phyloP scores from a whole-genome alignment of 768 basidiomycete species.

The Collybia sordida region DNA sequence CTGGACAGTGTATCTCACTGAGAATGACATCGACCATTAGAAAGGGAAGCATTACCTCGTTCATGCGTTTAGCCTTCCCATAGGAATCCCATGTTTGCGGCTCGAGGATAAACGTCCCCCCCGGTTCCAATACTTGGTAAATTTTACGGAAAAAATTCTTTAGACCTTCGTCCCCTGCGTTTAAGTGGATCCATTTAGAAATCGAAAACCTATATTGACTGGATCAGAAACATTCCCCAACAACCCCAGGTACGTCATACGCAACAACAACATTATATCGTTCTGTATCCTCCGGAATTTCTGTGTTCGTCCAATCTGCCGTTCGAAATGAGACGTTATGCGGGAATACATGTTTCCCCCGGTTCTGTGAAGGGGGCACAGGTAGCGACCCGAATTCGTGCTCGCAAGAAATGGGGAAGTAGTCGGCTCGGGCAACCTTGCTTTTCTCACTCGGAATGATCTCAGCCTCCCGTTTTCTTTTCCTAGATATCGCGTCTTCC shows the following conservation, averaged over 20 bases:
- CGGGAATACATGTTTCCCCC: constrained; percentile 55
- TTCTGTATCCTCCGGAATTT: constrained; percentile 54
- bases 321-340: constrained; percentile 75
- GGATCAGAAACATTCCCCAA: background rate
- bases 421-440: constrained; percentile 28
- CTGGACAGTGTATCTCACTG: constrained; percentile 21
- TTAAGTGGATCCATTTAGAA: constrained; percentile 91
- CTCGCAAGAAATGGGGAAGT: constrained; percentile 79
- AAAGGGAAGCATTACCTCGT: constrained; percentile 37
- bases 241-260: constrained; percentile 40
- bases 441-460: background rate
- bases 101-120: constrained; percentile 75
- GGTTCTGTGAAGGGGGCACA: constrained; percentile 44
- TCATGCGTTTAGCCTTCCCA: constrained; percentile 70
- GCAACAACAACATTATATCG: constrained; percentile 80
- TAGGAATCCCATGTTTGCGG: constrained; percentile 88
- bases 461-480: constrained; percentile 24
- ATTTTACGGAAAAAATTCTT: constrained; percentile 64
- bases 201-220: constrained; percentile 64
- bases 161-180: constrained; percentile 76
- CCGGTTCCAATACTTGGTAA: constrained; percentile 52
- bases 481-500: background rate
- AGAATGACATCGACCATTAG: background rate
- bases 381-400: constrained; percentile 77
- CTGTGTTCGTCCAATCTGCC: constrained; percentile 69